Evolutionary conservation across 805 yeast genomes (phyloP), one percentile per base, ranked within the genome.

Genomic region (Hermanozyma aechmeae): DNA sequence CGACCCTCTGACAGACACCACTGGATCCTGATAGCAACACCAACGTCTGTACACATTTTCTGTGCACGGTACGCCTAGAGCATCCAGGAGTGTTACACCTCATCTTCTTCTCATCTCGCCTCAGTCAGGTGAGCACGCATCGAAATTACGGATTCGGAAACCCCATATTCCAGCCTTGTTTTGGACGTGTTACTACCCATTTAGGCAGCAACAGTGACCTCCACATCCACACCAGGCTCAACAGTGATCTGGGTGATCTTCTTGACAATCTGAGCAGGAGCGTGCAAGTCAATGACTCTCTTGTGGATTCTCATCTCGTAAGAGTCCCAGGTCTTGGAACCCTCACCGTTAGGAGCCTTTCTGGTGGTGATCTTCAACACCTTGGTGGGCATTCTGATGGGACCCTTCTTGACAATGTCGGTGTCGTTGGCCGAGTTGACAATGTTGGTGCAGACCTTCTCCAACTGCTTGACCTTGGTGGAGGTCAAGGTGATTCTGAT

Each of bases 301-400:
- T 92, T 92, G 95, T 92, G 98, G 78, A 92, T 86, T 82, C 96
- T 89, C 95, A 92, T 82, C 78, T 92, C 98, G 71, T 79, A 92
- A 57, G 93, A 74, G 67, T 92, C 99, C 96, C 96, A 92, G 58
- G 99, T 92, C 89, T 92, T 92, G 56, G 98, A 92, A 92, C 99
- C 99, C 77, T 92, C 96, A 92, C 99, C 99, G 71, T 93, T 93
- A 61, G 99, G 99, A 63, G 98, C 82, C 87, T 92, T 92, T 84
- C 99, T 86, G 83, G 99, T 92, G 73, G 94, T 76, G 73, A 92
- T 76, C 72, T 82, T 85, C 62, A 92, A 82, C 55, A 82, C 92
- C 82, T 87, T 92, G 71, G 98, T 92, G 76, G 99, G 99, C 74
- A 92, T 71, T 83, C 98, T 87, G 61, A 92, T 95, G 54, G 98